Base-by-base conservation (phyloP, 176 grass and related monocot genomes). In the Oryza coarctata region DNA sequence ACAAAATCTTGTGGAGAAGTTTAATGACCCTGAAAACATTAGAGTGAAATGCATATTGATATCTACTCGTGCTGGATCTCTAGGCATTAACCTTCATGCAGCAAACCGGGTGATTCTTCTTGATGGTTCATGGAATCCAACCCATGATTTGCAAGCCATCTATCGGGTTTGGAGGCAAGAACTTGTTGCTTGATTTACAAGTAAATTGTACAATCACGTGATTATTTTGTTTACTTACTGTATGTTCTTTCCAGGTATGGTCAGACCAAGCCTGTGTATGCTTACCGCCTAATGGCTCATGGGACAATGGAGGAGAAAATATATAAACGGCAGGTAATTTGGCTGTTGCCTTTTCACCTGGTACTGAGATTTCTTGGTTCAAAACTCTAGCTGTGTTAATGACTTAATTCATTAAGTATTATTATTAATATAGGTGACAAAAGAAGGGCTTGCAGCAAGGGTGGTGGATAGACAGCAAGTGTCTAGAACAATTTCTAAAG, bases 221-320 rank as follows among this genome's bases (percentile, higher is more conserved):
- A 85, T 86, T 82, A 34, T 68, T 68, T 76, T 82, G n/a, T 45
- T 36, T 74, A 70, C 57, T 78, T 3, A 12, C 13, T n/a, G 18
- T 73, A 20, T 86, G 33, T 80, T 79, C 25, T 72, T 81, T 88
- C 47, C 83, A 98, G 96, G 75, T 98, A 98, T 88, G 96, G 96
- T 14, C 96, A 98, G 82, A 88, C 66, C 33, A 98, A 95, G 80
- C 93, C 96, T 72, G 96, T 98, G 52, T 98, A 88, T 29, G 93
- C 96, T 65, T 98, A 98, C 83, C 90, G 96, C 32, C 87, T 98
- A 73, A 90, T 98, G 90, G 90, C 96, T 63, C 91, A 93, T 88
- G 76, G 89, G 76, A 98, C 96, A 73, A 98, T 95, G 96, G 96
- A 98, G 92, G 96, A 98, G 82, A 98, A 98, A 90, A 93, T 98